Conservation (phyloP, 139 green algal species). For the Klebsormidium nitens region DNA sequence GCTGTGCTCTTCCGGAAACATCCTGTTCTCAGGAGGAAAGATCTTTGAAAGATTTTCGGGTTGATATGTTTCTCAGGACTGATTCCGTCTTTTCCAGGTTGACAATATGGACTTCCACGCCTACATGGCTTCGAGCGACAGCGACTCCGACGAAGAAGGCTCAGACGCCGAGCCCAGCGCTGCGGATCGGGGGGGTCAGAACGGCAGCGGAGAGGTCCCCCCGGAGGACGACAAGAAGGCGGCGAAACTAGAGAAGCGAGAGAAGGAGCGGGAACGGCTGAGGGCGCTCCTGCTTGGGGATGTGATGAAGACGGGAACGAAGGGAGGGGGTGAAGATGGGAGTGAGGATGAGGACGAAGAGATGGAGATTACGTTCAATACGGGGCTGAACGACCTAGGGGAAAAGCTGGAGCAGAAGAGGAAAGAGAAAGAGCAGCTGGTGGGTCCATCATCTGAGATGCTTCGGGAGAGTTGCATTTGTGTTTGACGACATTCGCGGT, state of each 20-base stretch:
- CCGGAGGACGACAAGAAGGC: slow-evolving; percentile 8
- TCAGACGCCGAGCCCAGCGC: slow-evolving; percentile 9
- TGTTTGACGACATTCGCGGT: too few relatives aligned
- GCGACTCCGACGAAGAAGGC: slow-evolving; percentile 25
- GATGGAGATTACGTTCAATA: slow-evolving; percentile 52
- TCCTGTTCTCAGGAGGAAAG: too few relatives aligned
- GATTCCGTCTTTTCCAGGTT: too few relatives aligned
- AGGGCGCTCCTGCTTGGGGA: slow-evolving; percentile 1
- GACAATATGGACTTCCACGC: slow-evolving; percentile 81
- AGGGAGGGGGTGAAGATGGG: slow-evolving; percentile 19
- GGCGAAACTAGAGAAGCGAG: slow-evolving; percentile 1
- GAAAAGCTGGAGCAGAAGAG: slow-evolving; percentile 61
- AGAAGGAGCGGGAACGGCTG: slow-evolving; percentile 6
- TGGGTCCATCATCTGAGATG: too few relatives aligned
- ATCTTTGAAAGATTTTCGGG: too few relatives aligned
- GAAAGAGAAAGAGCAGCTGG: slow-evolving; percentile 48
- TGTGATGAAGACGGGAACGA: not conserved
- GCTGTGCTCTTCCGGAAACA: too few relatives aligned
- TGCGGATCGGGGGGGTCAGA: slow-evolving; percentile 6
- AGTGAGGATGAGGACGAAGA: slow-evolving; percentile 43
- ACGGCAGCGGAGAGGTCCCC: not conserved
- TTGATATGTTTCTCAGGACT: too few relatives aligned
- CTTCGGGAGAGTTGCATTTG: too few relatives aligned
- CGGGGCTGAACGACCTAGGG: slow-evolving; percentile 71
- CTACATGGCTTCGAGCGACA: slow-evolving; percentile 59